Evolutionary conservation across 768 basidiomycete species (phyloP), one percentile per base, ranked within the genome.

Genomic region (Rossbeevera mucosa): DNA sequence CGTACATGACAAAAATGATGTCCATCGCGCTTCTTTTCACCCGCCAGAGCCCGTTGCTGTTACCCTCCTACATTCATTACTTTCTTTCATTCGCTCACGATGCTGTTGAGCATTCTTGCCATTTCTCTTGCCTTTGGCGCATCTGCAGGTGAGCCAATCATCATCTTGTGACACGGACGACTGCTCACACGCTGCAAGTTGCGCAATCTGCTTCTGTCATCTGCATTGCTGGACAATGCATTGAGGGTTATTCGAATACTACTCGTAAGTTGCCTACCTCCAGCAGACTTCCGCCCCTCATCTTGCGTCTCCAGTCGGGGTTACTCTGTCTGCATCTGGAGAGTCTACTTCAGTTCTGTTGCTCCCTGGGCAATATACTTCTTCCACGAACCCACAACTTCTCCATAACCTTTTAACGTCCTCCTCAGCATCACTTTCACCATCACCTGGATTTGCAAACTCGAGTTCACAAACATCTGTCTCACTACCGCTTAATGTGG

Each of bases 151-250:
- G 56, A 66, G 73, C 7, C 9, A 14, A 49, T n/a, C 44, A 25
- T 18, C 2, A 5, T 44, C 6, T 26, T 21, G 3, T 14, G 20
- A 28, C 13, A 14, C 5, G 52, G 43, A 7, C 14, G 21, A 26
- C 25, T 16, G 29, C 50, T 60, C 4, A 61, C 40, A 26, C 11
- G 25, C 3, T 31, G 30, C 49, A 26, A 82, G 80, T 74, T 64
- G 83, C 84, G 53, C 81, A 84, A 67, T 75, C 78, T 59, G 67
- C 73, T 53, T 69, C 83, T 62, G 82, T 91, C 51, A 75, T 92
- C 55, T 91, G 89, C 76, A 74, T 88, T 87, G 86, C 89, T 66
- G 89, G 89, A 60, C 88, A 92, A 86, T 91, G 90, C 75, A 71
- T 91, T 51, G 78, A 90, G 68, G 90, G 90, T 52, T 80, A 72